These are phyloP conservation scores for Mycogone perniciosa DNA, from an alignment of 2,329 filamentous ascomycete species.

Conservation along the genomic window DNA sequence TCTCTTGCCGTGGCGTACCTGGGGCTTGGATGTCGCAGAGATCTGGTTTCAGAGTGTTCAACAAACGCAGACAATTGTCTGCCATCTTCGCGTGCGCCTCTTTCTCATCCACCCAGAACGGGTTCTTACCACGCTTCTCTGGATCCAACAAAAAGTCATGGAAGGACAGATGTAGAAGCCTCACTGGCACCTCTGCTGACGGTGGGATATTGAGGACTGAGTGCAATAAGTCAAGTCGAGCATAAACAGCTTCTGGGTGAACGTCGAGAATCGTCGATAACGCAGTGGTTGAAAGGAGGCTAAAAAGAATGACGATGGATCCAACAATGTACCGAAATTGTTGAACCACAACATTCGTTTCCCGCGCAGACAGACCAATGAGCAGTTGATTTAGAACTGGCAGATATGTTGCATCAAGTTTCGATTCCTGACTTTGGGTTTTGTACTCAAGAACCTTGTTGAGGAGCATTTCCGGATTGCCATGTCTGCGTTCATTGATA, in stretches of 20 bases:
- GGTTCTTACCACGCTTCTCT: slow-evolving; percentile 19
- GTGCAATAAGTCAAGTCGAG: slow-evolving; percentile 22
- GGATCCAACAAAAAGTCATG: slow-evolving; percentile 31
- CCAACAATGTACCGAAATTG: slow-evolving; percentile 22
- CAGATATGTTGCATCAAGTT: slow-evolving; percentile 12
- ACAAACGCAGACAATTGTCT: slow-evolving; percentile 29
- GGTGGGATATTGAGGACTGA: slow-evolving; percentile 26
- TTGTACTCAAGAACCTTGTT: slow-evolving; percentile 16
- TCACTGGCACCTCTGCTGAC: slow-evolving; percentile 10
- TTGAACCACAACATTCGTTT: slow-evolving; percentile 7
- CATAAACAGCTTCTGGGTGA: slow-evolving; percentile 11
- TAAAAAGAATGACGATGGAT: slow-evolving; percentile 21
- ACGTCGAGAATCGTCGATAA: slow-evolving; percentile 21
- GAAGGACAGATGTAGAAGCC: slow-evolving; percentile 31
- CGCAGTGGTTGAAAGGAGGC: slow-evolving; percentile 21
- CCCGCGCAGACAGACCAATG: background rate
- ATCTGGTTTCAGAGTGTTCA: slow-evolving; percentile 28
- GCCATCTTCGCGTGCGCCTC: slow-evolving; percentile 27
- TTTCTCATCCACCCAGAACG: slow-evolving; percentile 32
- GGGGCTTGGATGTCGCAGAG: slow-evolving; percentile 28
- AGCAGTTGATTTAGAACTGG: slow-evolving; percentile 10
- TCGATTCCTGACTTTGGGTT: slow-evolving; percentile 1
- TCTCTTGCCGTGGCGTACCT: slow-evolving; percentile 17
- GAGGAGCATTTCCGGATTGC: slow-evolving; percentile 18
- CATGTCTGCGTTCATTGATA: slow-evolving; percentile 17